These are phyloP conservation scores for Diaporthe citri DNA, from an alignment of 2,329 filamentous ascomycete genomes.

Conservation along the genomic window DNA sequence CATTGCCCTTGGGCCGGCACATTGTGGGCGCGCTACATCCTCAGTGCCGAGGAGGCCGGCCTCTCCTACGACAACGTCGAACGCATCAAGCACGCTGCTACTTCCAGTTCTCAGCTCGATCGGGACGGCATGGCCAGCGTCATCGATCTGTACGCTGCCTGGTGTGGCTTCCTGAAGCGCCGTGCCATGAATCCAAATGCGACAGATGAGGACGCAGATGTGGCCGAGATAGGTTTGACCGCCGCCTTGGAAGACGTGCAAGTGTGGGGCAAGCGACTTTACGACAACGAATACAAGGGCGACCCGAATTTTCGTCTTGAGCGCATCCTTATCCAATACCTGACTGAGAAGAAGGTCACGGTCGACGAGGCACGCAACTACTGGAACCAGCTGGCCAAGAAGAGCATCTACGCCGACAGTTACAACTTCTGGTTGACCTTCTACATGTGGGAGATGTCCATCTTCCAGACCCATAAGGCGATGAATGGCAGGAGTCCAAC, in stretches of 20 bases:
- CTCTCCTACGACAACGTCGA: conserved; percentile 85
- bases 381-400: conserved; percentile 78
- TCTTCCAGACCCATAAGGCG: conserved; percentile 62
- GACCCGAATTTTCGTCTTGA: conserved; percentile 91
- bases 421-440: conserved; percentile 96
- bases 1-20: conserved; percentile 95
- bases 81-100: conserved; percentile 91
- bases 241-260: conserved; percentile 89
- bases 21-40: conserved; percentile 90
- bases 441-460: conserved; percentile 90
- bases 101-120: conserved; percentile 85
- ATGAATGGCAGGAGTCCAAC: conserved; percentile 64
- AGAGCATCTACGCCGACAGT: conserved; percentile 77
- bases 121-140: conserved; percentile 88
- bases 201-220: conserved; percentile 85
- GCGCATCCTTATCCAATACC: conserved; percentile 90
- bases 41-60: conserved; percentile 84
- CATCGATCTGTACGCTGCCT: conserved; percentile 90
- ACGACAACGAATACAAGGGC: conserved; percentile 82
- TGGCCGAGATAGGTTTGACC: conserved; percentile 89
- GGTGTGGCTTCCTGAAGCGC: conserved; percentile 94
- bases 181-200: conserved; percentile 81
- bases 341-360: conserved; percentile 85
- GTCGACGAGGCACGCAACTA: conserved; percentile 81
- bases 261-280: conserved; percentile 80